Evolutionary conservation across 2,329 filamentous ascomycete genomes (phyloP), one percentile per base, ranked within the genome.

Genomic region (Pseudopithomyces maydicus): DNA sequence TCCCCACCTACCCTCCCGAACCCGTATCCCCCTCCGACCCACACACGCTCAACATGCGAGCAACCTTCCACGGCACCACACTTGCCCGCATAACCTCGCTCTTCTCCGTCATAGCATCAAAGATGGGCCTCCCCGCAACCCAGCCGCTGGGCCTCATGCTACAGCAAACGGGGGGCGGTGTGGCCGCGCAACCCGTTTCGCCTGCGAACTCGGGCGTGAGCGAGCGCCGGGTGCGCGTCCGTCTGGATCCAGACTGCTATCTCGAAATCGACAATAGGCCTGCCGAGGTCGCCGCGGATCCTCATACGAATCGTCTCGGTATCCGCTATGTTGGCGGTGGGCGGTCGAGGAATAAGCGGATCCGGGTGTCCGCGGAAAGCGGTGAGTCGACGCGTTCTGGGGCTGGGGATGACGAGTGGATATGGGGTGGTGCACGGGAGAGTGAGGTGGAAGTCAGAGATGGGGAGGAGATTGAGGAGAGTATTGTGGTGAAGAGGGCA

Each of bases 51-150:
- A 55, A 66, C 35, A 82, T 85, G 67, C 82, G 86, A 2, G 88
- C 87, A 1, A 87, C 90, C 61, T 96, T 97, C 77, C 85, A 90
- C 64, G 85, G 86, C 14, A 84, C 90, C 45, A 85, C 88, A 5
- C 89, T 89, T 63, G 82, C 85, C 11, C 84, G 91, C 51, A 82
- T 97, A 17, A 83, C 86, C 0, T 88, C 87, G 53, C 79, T 97
- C 6, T 86, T 96, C 62, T 88, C 91, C 65, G 88, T 96, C 8
- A 83, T 97, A n/a, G 86, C 90, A 2, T 88, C 88, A 33, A 96
- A 94, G 73, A 84, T 95, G 64, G 90, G 88, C 60, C 74, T 92
- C 6, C 86, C 89, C 0, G 75, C 79, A 14, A 80, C 78, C 10
- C 77, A 81, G 20, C 85, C 89, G 0, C 75, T 90, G 1, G 88